These are phyloP conservation scores for Cavenderia fasciculata DNA, from an alignment of 78 protist species.

Conservation along the genomic window DNA sequence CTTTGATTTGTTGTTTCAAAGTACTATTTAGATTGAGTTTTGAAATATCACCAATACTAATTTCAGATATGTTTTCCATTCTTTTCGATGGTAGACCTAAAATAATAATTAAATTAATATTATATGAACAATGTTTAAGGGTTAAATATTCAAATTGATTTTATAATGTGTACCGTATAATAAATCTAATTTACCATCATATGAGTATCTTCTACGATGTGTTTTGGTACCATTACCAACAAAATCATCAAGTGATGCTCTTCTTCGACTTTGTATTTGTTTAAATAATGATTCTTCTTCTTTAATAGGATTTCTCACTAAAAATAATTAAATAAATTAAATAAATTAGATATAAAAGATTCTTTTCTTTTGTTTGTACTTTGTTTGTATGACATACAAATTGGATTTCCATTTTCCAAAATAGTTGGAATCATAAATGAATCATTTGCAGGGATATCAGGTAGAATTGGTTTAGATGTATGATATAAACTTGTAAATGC, in stretches of 20 bases:
- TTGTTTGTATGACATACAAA: not conserved
- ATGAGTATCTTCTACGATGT: too few relatives aligned
- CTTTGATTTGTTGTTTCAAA: not conserved
- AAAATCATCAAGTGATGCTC: too few relatives aligned
- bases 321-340: not conserved
- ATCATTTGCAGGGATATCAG: not conserved
- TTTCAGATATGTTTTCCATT: too few relatives aligned
- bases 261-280: too few relatives aligned
- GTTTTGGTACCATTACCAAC: too few relatives aligned
- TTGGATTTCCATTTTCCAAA: slow-evolving; percentile 5
- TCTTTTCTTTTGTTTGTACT: not conserved
- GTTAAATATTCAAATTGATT: not conserved
- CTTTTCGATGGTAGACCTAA: not conserved
- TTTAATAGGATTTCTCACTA: not conserved
- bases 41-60: too few relatives aligned
- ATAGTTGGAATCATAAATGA: slow-evolving; percentile 10
- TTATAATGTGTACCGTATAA: not conserved
- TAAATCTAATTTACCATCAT: too few relatives aligned
- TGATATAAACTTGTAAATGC: not conserved
- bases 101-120: not conserved
- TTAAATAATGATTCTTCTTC: not conserved
- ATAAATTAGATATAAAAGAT: not conserved
- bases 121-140: not conserved
- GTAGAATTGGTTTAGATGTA: not conserved
- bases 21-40: not conserved